Conservation (phyloP, 148 eudicot species). For the Dysphania ambrosioides region DNA sequence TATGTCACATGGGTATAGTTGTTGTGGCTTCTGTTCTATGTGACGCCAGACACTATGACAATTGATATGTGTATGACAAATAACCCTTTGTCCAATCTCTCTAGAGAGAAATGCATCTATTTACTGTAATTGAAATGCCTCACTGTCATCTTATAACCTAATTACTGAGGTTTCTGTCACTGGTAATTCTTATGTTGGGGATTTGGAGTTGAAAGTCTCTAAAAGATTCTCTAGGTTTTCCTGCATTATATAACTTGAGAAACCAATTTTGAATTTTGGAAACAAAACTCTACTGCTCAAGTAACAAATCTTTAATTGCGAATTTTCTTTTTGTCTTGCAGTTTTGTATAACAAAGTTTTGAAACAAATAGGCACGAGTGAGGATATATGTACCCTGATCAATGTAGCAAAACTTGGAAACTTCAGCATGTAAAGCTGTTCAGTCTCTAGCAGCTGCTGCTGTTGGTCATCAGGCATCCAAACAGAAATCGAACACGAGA, state of each 20-base stretch:
- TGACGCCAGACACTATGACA: background rate
- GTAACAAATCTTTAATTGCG: background rate
- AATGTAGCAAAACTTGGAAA: background rate
- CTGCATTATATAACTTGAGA: background rate
- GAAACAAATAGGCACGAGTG: background rate
- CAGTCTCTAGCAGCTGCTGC: background rate
- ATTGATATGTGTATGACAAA: background rate
- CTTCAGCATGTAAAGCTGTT: conserved; percentile 2
- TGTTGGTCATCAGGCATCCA: background rate
- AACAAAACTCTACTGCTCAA: background rate
- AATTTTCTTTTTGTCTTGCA: background rate
- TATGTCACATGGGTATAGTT: too few relatives aligned
- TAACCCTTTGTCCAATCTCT: background rate
- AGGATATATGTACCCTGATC: background rate
- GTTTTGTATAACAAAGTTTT: background rate
- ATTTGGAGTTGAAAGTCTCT: background rate
- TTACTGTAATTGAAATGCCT: background rate
- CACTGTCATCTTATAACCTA: background rate
- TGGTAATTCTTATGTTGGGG: background rate
- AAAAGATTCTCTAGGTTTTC: background rate
- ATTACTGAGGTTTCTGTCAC: background rate
- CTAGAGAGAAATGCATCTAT: background rate
- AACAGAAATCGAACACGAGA: background rate
- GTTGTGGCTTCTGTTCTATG: background rate
- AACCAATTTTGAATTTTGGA: background rate